A percentile compares a stretch with the other conserved stretches of the same genome.
phyloP scores from a whole-genome alignment of 371 early-diverging fungal species.

The Actinomortierella wolfii region DNA sequence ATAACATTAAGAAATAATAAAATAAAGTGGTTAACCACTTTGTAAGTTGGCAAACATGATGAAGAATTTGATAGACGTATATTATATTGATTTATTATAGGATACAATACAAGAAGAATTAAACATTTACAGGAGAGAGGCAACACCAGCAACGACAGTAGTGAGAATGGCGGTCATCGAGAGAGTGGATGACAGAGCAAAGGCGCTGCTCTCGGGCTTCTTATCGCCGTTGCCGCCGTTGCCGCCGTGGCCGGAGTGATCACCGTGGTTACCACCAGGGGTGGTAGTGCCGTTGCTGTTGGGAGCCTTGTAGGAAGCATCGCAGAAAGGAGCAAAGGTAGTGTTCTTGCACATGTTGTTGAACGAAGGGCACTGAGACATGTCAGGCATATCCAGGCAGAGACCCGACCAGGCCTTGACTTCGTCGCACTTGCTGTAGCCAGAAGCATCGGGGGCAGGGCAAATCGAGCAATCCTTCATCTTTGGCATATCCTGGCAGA shows the following conservation, averaged over 20 bases:
- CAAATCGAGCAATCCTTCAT: conserved; percentile 44
- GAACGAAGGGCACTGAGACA: conserved; percentile 38
- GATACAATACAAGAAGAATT: background rate
- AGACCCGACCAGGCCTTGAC: conserved; percentile 39
- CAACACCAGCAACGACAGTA: conserved; percentile 10
- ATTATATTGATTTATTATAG: background rate
- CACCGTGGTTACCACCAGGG: conserved; percentile 4
- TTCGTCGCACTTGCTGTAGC: conserved; percentile 45
- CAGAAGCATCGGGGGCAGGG: conserved; percentile 40
- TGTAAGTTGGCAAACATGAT: too few relatives aligned
- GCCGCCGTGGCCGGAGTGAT: conserved; percentile 15
- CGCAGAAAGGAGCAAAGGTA: conserved; percentile 39
- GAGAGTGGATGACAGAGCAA: conserved; percentile 9
- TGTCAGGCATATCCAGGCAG: conserved; percentile 45
- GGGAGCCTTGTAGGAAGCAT: conserved; percentile 19
- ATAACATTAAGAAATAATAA: too few relatives aligned
- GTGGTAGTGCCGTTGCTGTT: background rate
- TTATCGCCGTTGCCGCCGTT: background rate
- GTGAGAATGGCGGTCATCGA: conserved; percentile 19
- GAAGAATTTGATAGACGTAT: too few relatives aligned
- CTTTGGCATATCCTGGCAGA: conserved; percentile 39
- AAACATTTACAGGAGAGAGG: background rate
- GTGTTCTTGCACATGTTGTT: conserved; percentile 42
- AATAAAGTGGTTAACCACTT: too few relatives aligned
- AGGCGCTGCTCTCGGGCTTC: conserved; percentile 11